A percentile compares a stretch with the other conserved stretches of the same genome.
These are phyloP conservation scores for Fusarium sp. DNA, from an alignment of 2,329 filamentous ascomycete species.

Conservation along the genomic window DNA sequence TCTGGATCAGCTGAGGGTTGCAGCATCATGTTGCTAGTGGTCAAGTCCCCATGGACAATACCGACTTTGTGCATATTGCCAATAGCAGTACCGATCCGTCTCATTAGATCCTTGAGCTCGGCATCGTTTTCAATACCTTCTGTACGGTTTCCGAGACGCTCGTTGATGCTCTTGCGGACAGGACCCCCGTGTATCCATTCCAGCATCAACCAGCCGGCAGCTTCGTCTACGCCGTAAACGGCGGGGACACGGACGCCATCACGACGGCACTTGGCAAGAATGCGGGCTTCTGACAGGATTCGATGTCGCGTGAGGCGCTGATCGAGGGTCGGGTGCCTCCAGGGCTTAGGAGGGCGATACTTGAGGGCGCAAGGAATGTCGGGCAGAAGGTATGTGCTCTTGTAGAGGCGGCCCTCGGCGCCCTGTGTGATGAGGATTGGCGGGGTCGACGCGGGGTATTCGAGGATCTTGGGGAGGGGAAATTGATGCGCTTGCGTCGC, in stretches of 20 bases:
- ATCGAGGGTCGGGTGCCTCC: slow-evolving; percentile 92
- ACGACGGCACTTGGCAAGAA: slow-evolving; percentile 82
- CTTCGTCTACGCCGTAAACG: slow-evolving; percentile 79
- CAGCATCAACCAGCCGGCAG: slow-evolving; percentile 81
- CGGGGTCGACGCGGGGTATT: slow-evolving; percentile 70
- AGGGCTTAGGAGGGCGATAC: slow-evolving; percentile 91
- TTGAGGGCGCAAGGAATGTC: slow-evolving; percentile 84
- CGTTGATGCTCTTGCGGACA: slow-evolving; percentile 79
- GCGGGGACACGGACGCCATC: slow-evolving; percentile 88
- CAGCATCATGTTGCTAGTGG: slow-evolving; percentile 97
- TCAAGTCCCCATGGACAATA: slow-evolving; percentile 94
- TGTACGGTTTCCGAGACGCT: slow-evolving; percentile 71
- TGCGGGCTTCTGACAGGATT: slow-evolving; percentile 89
- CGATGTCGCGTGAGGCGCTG: slow-evolving; percentile 88
- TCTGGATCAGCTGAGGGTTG: slow-evolving; percentile 52
- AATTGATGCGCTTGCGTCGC: slow-evolving; percentile 53
- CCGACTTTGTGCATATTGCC: slow-evolving; percentile 86
- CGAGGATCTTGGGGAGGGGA: slow-evolving; percentile 76
- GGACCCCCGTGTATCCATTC: slow-evolving; percentile 87
- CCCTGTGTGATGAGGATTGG: slow-evolving; percentile 89
- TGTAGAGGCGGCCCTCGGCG: slow-evolving; percentile 95
- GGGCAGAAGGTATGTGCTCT: slow-evolving; percentile 82
- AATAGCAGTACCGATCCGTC: slow-evolving; percentile 78
- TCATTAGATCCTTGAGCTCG: slow-evolving; percentile 75
- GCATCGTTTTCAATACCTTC: slow-evolving; percentile 60